Evolutionary conservation across 352 stramenopile species (phyloP), one percentile per base, ranked within the genome.

Genomic region (Elongisporangium undulatum): DNA sequence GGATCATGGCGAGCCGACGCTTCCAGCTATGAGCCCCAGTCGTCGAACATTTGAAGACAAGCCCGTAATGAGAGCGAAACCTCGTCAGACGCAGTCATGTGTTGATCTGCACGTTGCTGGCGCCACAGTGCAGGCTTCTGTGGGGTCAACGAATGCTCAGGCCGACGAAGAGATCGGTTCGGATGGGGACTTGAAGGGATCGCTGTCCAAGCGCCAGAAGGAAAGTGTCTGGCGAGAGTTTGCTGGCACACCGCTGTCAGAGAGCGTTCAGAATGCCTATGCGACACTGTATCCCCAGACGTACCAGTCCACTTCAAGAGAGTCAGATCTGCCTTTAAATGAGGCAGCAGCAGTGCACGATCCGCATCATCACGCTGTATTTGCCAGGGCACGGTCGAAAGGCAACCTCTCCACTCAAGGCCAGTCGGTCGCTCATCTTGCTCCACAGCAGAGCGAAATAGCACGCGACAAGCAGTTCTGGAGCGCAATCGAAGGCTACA

Each of bases 401-500:
- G 22, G n/a, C 56, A 55, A 17, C 20, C 19, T 22, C 7, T n/a
- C 17, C 17, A 23, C n/a, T 13, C 55, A 39, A 22, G 38, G 39
- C 12, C 55, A 38, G 16, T 53, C 41, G 6, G 10, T 56, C 4
- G 8, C 48, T 9, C 41, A 48, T 9, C 49, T 41, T n/a, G 49
- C 21, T 19, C 51, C 21, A 21, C 21, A 24, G 3, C 9, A 58
- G 20, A 51, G 59, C 19, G 54, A 68, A 1, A 63, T 82, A 2
- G 58, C 74, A 4, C 55, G 69, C 2, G 59, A 80, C 54, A 72
- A 68, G 59, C 77, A 75, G 54, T 90, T 90, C 57, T 90, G 81
- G 81, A 85, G 77, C 54, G 77, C 77, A 8, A 69, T 88, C 2
- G 77, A 89, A 66, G 77, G 79, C 0, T 89, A 77, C 58, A 74